These are phyloP conservation scores for Solanum commersonii DNA, from an alignment of 257 asterid genomes.

Conservation along the genomic window DNA sequence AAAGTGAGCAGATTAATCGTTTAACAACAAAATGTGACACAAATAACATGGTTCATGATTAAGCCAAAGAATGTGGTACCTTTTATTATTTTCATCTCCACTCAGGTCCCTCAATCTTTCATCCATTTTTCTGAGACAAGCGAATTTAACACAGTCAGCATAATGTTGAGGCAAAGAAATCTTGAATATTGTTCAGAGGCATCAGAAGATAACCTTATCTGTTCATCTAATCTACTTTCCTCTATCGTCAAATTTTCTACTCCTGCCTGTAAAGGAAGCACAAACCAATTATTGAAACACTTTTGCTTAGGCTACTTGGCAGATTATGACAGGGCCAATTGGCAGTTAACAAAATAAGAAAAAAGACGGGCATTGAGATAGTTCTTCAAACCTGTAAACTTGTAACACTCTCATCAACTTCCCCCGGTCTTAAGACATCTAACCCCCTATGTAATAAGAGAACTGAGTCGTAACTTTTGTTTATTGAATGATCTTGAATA, in stretches of 20 bases:
- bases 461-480: constrained; percentile 11
- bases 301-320: neutral
- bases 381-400: constrained; percentile 60
- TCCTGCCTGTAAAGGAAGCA: constrained; percentile 19
- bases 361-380: neutral
- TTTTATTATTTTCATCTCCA: constrained; percentile 34
- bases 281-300: neutral
- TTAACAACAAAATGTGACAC: neutral
- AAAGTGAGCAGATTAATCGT: neutral
- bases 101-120: constrained; percentile 30
- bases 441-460: constrained; percentile 52
- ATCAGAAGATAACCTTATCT: constrained; percentile 21
- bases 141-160: constrained; percentile 2
- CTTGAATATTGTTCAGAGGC: neutral
- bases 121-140: constrained; percentile 31
- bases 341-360: neutral
- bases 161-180: neutral
- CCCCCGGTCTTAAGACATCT: constrained; percentile 76
- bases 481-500: constrained; percentile 6
- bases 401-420: constrained; percentile 51
- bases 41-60: neutral
- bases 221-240: constrained; percentile 28
- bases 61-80: constrained; percentile 11
- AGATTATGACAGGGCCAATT: neutral
- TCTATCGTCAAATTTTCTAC: constrained; percentile 25